Evolutionary conservation across 495 filamentous ascomycete genomes (phyloP), one percentile per base, ranked within the genome.

Genomic region (Penicillium turbatum): DNA sequence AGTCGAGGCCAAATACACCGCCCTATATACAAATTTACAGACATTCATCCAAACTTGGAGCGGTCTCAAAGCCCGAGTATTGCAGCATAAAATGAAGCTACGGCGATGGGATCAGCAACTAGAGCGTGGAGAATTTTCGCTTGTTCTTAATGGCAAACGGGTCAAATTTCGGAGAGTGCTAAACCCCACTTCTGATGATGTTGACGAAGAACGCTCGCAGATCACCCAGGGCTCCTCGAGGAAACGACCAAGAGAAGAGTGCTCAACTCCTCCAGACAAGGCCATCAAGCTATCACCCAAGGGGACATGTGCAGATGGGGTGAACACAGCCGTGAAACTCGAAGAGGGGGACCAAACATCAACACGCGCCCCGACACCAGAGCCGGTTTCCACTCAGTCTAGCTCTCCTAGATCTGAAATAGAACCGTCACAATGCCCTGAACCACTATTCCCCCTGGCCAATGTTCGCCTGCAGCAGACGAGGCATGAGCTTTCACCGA

Each of bases 71-170:
- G 27, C 45, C 3, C 61, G 62, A 21, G 51, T 71, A 1, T 64
- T 70, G 30, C 63, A 66, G 15, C 68, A 72, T 24, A 80, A 71
- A 49, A 68, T 55, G 57, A 76, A 72, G 55, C 60, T 69, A 11
- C 42, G 26, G n/a, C 53, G 66, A 50, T 70, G 68, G 62, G 67
- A 71, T 29, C 68, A 52, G 8, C 64, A 59, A 36, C 27, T 76
- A 19, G 26, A 58, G 10, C 50, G 53, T 3, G 65, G 68, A 46
- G 60, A 68, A 30, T 74, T 73, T 39, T 65, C 65, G 1, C 21
- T 69, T 26, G 21, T 62, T 12, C 45, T 68, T 19, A 54, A 69
- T 24, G 67, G 64, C 5, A 21, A 16, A 13, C 40, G 41, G 10
- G 57, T 70, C 36, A 69, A 51, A 29, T 73, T 68, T 40, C 57